Evolutionary conservation across 108 stramenopile genomes (phyloP).

Genomic region (Licmophora abbreviata): DNA sequence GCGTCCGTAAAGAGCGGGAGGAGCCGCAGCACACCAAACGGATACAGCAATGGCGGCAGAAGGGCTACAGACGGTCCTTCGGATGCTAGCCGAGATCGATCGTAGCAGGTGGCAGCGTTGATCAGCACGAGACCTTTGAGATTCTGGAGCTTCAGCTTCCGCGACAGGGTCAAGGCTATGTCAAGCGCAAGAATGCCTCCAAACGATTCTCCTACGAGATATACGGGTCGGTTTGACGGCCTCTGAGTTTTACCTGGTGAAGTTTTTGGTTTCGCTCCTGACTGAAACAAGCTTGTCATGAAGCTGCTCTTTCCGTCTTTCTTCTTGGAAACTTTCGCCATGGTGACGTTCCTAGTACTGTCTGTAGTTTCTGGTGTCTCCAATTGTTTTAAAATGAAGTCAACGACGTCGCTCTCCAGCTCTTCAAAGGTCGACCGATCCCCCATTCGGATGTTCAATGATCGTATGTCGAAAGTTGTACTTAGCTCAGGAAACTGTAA

Average conservation of each 20-base stretch:
- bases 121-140: constrained; percentile 65
- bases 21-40: constrained; percentile 31
- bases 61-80: constrained; percentile 60
- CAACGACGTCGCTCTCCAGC: constrained; percentile 38
- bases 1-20: constrained; percentile 75
- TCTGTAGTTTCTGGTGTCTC: constrained; percentile 1
- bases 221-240: constrained; percentile 22
- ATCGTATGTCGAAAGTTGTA: constrained; percentile 74
- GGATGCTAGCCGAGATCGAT: constrained; percentile 54
- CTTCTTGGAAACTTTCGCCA: neutral
- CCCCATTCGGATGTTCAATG: constrained; percentile 47
- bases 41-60: constrained; percentile 29
- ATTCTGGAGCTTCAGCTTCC: too few relatives aligned
- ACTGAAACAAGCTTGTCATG: neutral
- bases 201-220: constrained; percentile 83
- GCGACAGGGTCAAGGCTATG: constrained; percentile 40
- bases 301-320: neutral
- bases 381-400: constrained; percentile 27
- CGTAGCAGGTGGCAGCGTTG: constrained; percentile 82
- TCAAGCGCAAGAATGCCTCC: constrained; percentile 76
- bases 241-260: neutral
- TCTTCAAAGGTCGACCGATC: constrained; percentile 79
- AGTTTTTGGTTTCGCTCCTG: constrained; percentile 1
- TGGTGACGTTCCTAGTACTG: neutral
- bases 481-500: constrained; percentile 74